These are phyloP conservation scores for Citrus glauca DNA, from an alignment of 345 rosid genomes.

Conservation along the genomic window DNA sequence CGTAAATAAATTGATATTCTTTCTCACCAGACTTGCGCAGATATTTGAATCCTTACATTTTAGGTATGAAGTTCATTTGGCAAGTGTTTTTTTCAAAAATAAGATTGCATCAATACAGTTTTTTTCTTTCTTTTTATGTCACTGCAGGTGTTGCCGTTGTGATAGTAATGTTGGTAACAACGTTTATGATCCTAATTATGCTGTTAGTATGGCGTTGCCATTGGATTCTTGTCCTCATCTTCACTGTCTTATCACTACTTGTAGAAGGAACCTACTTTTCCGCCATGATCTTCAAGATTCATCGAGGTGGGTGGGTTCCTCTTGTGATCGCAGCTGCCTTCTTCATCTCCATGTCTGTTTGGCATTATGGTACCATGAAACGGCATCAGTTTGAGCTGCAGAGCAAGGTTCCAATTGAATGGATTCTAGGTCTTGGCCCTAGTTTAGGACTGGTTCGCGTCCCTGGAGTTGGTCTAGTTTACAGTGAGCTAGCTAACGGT, in stretches of 20 bases:
- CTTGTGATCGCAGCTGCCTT: constrained; percentile 21
- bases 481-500: constrained; percentile 29
- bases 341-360: constrained; percentile 24
- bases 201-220: constrained; percentile 34
- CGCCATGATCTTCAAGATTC: constrained; percentile 29
- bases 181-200: constrained; percentile 32
- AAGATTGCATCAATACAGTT: not conserved
- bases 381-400: constrained; percentile 29
- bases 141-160: constrained; percentile 26
- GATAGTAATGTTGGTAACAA: constrained; percentile 33
- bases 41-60: not conserved
- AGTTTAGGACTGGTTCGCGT: constrained; percentile 33
- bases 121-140: not conserved
- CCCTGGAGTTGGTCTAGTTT: constrained; percentile 31
- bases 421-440: constrained; percentile 33
- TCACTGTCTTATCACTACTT: constrained; percentile 15
- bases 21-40: not conserved
- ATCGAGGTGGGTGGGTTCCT: constrained; percentile 40
- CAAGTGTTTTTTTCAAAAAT: not conserved
- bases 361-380: constrained; percentile 33
- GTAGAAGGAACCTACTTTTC: constrained; percentile 35
- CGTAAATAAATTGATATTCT: not conserved
- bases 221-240: constrained; percentile 28
- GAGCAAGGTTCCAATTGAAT: constrained; percentile 28
- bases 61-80: not conserved